Percentiles rank a stretch among this genome's conserved stretches.
Conservation (phyloP, 1,284 basidiomycete species). For the Retiboletus flavoniger region DNA sequence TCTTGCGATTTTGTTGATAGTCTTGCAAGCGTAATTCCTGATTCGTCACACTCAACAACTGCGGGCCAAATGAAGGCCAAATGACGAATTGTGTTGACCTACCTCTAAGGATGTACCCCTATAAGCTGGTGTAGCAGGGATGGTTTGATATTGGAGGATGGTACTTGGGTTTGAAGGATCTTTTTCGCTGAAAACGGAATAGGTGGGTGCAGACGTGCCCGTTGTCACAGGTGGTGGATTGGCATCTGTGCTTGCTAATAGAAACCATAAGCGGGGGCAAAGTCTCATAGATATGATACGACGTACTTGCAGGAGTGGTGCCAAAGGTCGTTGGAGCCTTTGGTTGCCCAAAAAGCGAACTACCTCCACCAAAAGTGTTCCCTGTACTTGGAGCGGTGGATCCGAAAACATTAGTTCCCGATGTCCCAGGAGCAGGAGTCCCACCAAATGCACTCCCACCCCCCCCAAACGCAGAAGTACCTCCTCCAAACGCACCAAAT, state of each 20-base stretch:
- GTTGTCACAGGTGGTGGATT: constrained; percentile 53
- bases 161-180: constrained; percentile 44
- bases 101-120: constrained; percentile 72
- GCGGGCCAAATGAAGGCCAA: constrained; percentile 5
- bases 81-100: constrained; percentile 16
- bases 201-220: constrained; percentile 62
- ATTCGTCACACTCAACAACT: constrained; percentile 1
- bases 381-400: constrained; percentile 33
- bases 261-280: constrained; percentile 14
- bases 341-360: constrained; percentile 46
- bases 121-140: constrained; percentile 71
- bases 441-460: constrained; percentile 35
- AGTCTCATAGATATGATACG: constrained; percentile 1
- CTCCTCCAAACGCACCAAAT: constrained; percentile 64
- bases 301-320: constrained; percentile 38
- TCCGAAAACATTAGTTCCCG: constrained; percentile 48
- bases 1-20: constrained; percentile 74
- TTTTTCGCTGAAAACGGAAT: constrained; percentile 55
- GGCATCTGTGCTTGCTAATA: constrained; percentile 33
- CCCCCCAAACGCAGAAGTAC: constrained; percentile 41
- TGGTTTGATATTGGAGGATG: constrained; percentile 67
- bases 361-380: constrained; percentile 44
- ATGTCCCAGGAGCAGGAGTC: constrained; percentile 24
- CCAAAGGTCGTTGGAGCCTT: constrained; percentile 54
- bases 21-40: constrained; percentile 76